Percentiles rank a stretch among this genome's conserved stretches.
phyloP scores from a whole-genome alignment of 306 rosid species.

The Luffa aegyptiaca region DNA sequence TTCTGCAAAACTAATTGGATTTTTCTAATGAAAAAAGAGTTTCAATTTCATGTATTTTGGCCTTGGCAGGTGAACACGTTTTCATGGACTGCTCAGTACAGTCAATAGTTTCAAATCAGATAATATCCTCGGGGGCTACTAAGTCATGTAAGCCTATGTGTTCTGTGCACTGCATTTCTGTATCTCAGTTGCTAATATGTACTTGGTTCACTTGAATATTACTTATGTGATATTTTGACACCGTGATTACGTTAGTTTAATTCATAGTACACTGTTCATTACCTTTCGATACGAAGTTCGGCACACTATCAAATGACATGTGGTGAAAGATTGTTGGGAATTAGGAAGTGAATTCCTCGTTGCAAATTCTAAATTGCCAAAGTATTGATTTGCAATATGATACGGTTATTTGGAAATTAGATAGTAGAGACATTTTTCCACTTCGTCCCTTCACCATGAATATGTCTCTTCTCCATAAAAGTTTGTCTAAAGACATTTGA shows the following conservation, averaged over 20 bases:
- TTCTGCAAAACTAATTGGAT: background rate
- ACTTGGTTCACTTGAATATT: background rate
- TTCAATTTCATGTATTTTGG: background rate
- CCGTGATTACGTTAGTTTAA: background rate
- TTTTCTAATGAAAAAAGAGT: background rate
- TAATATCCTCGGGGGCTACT: constrained; percentile 50
- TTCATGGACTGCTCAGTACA: constrained; percentile 61
- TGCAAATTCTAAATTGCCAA: background rate
- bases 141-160: constrained; percentile 63
- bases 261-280: background rate
- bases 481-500: background rate
- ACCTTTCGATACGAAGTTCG: background rate
- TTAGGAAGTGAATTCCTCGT: background rate
- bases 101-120: constrained; percentile 61
- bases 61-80: constrained; percentile 62
- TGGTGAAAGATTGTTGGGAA: background rate
- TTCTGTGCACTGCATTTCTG: background rate
- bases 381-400: background rate
- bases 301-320: background rate
- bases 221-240: background rate
- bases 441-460: background rate
- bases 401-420: background rate
- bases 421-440: background rate
- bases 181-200: background rate
- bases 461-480: background rate